Conservation (phyloP, 2,329 filamentous ascomycete species). For the Colletotrichum aenigma region DNA sequence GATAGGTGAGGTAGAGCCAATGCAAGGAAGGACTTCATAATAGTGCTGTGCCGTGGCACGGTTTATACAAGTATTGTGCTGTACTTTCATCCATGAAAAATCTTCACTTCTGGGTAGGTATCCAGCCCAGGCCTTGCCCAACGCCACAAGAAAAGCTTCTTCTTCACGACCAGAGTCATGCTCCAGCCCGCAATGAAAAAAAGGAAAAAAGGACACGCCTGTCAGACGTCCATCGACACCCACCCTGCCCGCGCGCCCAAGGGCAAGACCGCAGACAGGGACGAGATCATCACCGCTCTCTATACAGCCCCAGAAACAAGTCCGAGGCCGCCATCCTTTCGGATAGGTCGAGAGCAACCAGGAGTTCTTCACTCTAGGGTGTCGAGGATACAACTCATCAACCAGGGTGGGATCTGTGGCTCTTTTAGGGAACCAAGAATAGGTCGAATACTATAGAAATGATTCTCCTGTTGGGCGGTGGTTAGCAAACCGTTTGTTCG, state of each 20-base stretch:
- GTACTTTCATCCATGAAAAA: no score
- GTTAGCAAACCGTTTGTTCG: slow-evolving; percentile 21
- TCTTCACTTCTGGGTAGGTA: not conserved
- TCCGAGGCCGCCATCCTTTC: slow-evolving; percentile 61
- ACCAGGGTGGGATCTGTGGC: slow-evolving; percentile 95
- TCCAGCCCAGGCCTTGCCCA: not conserved
- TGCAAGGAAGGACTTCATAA: not conserved
- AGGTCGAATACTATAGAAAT: slow-evolving; percentile 98
- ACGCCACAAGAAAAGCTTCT: slow-evolving; percentile 37
- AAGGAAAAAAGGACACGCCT: slow-evolving; percentile 54
- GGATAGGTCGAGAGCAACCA: slow-evolving; percentile 63
- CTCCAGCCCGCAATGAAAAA: slow-evolving; percentile 62
- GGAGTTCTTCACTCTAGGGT: slow-evolving; percentile 83
- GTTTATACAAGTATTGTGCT: not conserved
- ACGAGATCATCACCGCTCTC: slow-evolving; percentile 95
- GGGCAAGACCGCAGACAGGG: slow-evolving; percentile 74
- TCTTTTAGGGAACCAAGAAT: slow-evolving; percentile 91
- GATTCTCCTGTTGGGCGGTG: slow-evolving; percentile 68
- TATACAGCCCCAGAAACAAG: slow-evolving; percentile 63
- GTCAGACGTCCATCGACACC: slow-evolving; percentile 91
- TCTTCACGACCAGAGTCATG: slow-evolving; percentile 54
- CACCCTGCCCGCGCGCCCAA: slow-evolving; percentile 80
- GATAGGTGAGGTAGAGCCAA: not conserved
- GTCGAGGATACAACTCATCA: slow-evolving; percentile 91
- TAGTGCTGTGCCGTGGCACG: not conserved